phyloP scores from a whole-genome alignment of 495 filamentous ascomycete species.

The Penicillium manginii region DNA sequence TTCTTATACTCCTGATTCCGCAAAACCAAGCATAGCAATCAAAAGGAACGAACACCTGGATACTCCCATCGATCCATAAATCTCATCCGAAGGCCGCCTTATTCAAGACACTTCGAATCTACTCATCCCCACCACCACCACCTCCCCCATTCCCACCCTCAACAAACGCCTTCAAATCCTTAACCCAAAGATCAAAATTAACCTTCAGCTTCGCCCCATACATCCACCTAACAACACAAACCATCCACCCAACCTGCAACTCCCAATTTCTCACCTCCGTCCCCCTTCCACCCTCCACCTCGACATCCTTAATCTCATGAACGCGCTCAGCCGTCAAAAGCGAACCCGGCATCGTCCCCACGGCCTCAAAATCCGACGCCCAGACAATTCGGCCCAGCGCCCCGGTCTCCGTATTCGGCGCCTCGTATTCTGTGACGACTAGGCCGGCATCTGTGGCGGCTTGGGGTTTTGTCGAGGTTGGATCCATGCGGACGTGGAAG shows the following conservation, averaged over 20 bases:
- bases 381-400: slow-evolving; percentile 42
- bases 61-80: no score
- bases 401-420: slow-evolving; percentile 27
- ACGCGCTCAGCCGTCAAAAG: slow-evolving; percentile 44
- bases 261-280: slow-evolving; percentile 45
- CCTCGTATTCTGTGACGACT: slow-evolving; percentile 33
- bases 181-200: slow-evolving; percentile 46
- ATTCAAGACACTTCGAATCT: background rate
- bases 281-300: slow-evolving; percentile 5
- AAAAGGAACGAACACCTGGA: no score
- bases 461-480: slow-evolving; percentile 34
- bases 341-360: slow-evolving; percentile 30
- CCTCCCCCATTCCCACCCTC: slow-evolving; percentile 22
- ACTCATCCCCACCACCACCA: background rate
- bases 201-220: slow-evolving; percentile 35
- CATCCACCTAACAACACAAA: slow-evolving; percentile 45
- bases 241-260: slow-evolving; percentile 41
- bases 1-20: no score
- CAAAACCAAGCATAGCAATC: no score
- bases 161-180: slow-evolving; percentile 42
- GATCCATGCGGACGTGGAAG: slow-evolving; percentile 50
- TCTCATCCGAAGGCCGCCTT: background rate
- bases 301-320: slow-evolving; percentile 42
- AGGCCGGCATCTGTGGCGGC: slow-evolving; percentile 27
- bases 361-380: slow-evolving; percentile 30